A percentile compares a stretch with the other conserved stretches of the same genome.
These are phyloP conservation scores for Saccharum spontaneum DNA, from an alignment of 176 grass and related monocot species.

Conservation along the genomic window DNA sequence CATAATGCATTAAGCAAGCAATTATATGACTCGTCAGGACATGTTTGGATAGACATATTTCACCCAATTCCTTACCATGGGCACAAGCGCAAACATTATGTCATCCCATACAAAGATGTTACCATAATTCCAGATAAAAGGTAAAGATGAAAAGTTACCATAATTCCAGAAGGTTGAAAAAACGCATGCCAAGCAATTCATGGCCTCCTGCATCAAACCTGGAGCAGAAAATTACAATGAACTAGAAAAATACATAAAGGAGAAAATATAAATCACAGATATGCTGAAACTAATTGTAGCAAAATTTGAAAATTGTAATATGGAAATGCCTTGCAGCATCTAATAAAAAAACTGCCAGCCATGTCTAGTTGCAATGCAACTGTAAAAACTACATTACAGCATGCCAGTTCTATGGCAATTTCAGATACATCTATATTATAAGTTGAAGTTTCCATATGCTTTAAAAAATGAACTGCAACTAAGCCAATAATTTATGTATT, in stretches of 20 bases:
- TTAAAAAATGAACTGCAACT: neutral
- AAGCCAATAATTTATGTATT: neutral
- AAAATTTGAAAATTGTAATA: neutral
- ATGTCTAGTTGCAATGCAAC: constrained; percentile 1
- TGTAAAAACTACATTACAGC: neutral
- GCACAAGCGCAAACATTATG: neutral
- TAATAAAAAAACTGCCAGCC: neutral
- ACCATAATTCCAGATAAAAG: constrained; percentile 58
- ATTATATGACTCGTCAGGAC: neutral
- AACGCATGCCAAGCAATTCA: constrained; percentile 71
- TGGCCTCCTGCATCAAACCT: constrained; percentile 84
- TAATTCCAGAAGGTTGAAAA: constrained; percentile 71
- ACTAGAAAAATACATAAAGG: neutral
- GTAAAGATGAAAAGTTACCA: constrained; percentile 46
- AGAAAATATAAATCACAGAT: neutral
- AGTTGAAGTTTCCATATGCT: neutral
- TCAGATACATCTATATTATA: neutral
- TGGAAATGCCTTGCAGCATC: neutral
- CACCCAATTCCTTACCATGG: neutral
- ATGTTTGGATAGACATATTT: neutral
- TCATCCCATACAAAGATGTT: neutral
- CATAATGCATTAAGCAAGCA: neutral
- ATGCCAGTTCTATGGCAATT: neutral
- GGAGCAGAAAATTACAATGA: constrained; percentile 27
- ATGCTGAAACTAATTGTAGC: constrained; percentile 2